These are phyloP conservation scores for Verticillium dahliae DNA, from an alignment of 2,329 filamentous ascomycete species.

Conservation along the genomic window DNA sequence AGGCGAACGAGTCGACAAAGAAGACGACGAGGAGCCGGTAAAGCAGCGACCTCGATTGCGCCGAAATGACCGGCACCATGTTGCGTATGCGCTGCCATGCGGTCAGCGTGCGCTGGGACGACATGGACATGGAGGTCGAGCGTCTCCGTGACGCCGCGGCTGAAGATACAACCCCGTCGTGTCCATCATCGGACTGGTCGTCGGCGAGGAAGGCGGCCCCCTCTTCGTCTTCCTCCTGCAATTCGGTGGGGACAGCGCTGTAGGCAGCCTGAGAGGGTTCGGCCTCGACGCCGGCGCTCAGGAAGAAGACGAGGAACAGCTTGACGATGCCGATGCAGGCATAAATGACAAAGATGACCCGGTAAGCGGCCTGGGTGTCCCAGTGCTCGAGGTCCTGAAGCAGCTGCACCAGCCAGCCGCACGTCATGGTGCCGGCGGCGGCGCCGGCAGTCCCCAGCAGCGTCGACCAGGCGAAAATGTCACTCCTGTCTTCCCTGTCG, in stretches of 20 bases:
- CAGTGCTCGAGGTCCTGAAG: conserved; percentile 36
- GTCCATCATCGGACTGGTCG: not conserved
- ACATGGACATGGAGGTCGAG: not conserved
- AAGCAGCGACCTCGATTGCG: conserved; percentile 48
- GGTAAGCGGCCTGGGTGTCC: conserved; percentile 40
- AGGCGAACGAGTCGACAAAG: conserved; percentile 46
- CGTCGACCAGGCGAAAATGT: conserved; percentile 58
- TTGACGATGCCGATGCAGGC: conserved; percentile 51
- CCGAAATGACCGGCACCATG: conserved; percentile 47
- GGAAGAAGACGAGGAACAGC: conserved; percentile 38
- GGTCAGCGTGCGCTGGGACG: conserved; percentile 29
- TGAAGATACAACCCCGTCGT: not conserved
- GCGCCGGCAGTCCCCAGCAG: conserved; percentile 52
- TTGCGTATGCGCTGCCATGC: conserved; percentile 41
- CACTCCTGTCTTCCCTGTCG: conserved; percentile 33
- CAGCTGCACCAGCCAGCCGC: conserved; percentile 52
- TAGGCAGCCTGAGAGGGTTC: conserved; percentile 7
- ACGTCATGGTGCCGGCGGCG: conserved; percentile 51
- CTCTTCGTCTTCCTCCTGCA: not conserved
- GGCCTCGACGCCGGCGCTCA: conserved; percentile 41
- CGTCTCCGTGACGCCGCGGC: not conserved
- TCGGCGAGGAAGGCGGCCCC: not conserved
- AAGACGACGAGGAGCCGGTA: conserved; percentile 50
- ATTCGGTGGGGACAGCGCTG: not conserved
- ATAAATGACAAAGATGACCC: conserved; percentile 51